phyloP scores from a whole-genome alignment of 495 filamentous ascomycete species.

The Aspergillus baeticus region DNA sequence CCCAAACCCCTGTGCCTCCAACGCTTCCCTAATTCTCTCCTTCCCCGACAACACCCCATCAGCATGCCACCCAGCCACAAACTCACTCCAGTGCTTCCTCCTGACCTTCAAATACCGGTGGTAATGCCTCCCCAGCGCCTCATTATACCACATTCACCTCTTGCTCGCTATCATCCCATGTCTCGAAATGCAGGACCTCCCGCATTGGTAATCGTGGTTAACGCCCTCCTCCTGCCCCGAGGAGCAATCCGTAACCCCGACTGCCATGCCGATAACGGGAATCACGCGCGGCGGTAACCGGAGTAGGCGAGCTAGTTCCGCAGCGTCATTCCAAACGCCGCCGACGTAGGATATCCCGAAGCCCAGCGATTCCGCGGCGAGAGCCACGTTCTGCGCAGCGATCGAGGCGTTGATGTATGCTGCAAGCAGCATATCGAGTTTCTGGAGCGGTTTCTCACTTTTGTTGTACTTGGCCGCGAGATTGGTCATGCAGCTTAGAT shows the following conservation, averaged over 20 bases:
- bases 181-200: background rate
- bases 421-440: background rate
- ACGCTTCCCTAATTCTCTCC: background rate
- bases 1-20: background rate
- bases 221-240: background rate
- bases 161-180: background rate
- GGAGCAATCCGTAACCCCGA: background rate
- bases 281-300: background rate
- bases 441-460: too few relatives aligned
- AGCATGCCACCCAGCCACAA: background rate
- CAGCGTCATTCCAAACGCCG: background rate
- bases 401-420: background rate
- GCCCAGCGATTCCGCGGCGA: conserved; percentile 5
- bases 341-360: conserved; percentile 2
- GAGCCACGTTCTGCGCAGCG: background rate
- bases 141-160: background rate
- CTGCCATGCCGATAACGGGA: background rate
- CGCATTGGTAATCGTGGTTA: conserved; percentile 4
- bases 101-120: background rate
- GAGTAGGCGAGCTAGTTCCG: background rate
- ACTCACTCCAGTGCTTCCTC: background rate
- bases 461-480: too few relatives aligned
- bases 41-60: background rate
- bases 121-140: background rate
- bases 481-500: background rate